Conservation (phyloP, 2,329 filamentous ascomycete species). For the Aspergillus terreus region DNA sequence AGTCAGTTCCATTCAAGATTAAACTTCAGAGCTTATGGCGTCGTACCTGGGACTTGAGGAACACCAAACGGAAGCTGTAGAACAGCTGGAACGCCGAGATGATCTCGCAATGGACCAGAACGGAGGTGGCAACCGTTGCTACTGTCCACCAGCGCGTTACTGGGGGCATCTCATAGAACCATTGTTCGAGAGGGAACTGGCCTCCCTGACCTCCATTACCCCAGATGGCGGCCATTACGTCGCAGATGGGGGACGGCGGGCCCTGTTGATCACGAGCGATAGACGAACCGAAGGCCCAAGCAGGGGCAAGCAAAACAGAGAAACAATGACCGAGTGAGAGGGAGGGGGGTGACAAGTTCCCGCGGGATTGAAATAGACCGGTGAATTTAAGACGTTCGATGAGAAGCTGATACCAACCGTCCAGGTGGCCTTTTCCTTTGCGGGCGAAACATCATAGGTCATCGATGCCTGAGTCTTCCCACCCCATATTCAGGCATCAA, state of each 20-base stretch:
- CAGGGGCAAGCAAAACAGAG: not conserved
- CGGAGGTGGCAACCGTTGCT: conserved; percentile 80
- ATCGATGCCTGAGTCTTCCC: not conserved
- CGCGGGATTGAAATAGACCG: no score
- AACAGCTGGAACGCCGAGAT: conserved; percentile 93
- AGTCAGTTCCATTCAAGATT: not conserved
- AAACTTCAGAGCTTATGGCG: not conserved
- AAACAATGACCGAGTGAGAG: not conserved
- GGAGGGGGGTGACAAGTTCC: not conserved
- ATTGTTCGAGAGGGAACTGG: conserved; percentile 82
- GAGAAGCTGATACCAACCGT: not conserved
- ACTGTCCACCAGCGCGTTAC: conserved; percentile 97
- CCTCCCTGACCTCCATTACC: conserved; percentile 46
- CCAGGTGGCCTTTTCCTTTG: conserved; percentile 23
- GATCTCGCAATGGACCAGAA: conserved; percentile 88
- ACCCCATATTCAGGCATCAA: not conserved
- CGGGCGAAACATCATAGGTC: conserved; percentile 3
- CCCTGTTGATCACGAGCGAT: not conserved
- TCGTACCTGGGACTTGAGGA: conserved; percentile 82
- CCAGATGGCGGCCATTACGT: conserved; percentile 42
- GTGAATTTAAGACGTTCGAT: not conserved
- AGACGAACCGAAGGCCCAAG: not conserved
- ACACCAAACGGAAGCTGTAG: conserved; percentile 91
- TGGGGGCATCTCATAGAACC: conserved; percentile 98
- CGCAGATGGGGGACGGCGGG: conserved; percentile 1